Conservation (phyloP, 2,329 filamentous ascomycete species). For the Massarina eburnea region DNA sequence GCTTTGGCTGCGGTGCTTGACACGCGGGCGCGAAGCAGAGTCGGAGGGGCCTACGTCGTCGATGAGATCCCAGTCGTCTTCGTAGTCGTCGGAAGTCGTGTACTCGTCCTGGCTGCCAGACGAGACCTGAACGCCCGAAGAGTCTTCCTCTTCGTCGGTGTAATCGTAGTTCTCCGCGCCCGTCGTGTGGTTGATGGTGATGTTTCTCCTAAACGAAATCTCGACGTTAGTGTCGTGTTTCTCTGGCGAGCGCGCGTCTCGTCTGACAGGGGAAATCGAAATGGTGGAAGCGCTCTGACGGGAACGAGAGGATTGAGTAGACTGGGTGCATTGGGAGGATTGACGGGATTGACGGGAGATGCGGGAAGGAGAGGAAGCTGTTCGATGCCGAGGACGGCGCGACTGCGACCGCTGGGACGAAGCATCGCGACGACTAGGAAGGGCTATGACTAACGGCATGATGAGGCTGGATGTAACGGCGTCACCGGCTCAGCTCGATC, state of each 20-base stretch:
- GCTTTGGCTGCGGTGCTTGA: slow-evolving; percentile 37
- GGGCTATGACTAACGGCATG: slow-evolving; percentile 48
- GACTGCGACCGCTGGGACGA: slow-evolving; percentile 31
- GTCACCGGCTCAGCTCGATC: slow-evolving; percentile 40
- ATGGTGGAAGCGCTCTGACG: slow-evolving; percentile 17
- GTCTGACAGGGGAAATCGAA: slow-evolving; percentile 17
- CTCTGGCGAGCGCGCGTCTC: slow-evolving; percentile 20
- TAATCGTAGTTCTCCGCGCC: slow-evolving; percentile 35
- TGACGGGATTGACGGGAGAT: slow-evolving; percentile 4
- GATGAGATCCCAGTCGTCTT: slow-evolving; percentile 34
- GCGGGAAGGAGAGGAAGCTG: slow-evolving; percentile 23
- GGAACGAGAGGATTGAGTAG: not conserved
- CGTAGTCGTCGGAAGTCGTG: slow-evolving; percentile 32
- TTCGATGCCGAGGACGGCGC: slow-evolving; percentile 30
- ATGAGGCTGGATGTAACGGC: slow-evolving; percentile 36
- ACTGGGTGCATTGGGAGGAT: too few species aligned
- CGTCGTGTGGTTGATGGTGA: slow-evolving; percentile 43
- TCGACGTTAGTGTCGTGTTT: slow-evolving; percentile 42
- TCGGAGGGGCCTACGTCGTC: slow-evolving; percentile 53
- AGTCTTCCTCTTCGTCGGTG: slow-evolving; percentile 38
- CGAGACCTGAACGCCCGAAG: slow-evolving; percentile 35
- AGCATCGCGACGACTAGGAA: slow-evolving; percentile 35
- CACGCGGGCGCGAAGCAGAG: slow-evolving; percentile 50
- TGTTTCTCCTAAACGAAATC: slow-evolving; percentile 40
- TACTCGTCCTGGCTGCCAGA: slow-evolving; percentile 37